Percentiles rank a stretch among this genome's conserved stretches.
Conservation (phyloP, 768 basidiomycete species). For the Paxillus involutus region DNA sequence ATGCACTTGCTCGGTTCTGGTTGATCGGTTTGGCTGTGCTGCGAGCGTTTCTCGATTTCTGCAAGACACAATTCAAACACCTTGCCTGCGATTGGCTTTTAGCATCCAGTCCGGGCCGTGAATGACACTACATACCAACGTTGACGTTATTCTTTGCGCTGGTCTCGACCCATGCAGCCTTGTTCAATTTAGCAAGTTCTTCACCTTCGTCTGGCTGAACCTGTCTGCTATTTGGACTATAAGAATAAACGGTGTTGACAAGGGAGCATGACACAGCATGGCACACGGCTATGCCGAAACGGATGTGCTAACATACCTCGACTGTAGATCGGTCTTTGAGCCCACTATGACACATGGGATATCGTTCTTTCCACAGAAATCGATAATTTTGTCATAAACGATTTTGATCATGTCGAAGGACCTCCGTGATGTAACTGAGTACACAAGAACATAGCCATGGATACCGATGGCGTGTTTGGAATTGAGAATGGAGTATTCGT, state of each 20-base stretch:
- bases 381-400: constrained; percentile 90
- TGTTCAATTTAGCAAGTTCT: constrained; percentile 66
- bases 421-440: constrained; percentile 84
- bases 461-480: constrained; percentile 95
- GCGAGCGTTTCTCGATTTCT: constrained; percentile 78
- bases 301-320: constrained; percentile 52
- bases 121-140: constrained; percentile 65
- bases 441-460: constrained; percentile 96
- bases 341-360: constrained; percentile 95
- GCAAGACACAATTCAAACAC: constrained; percentile 83
- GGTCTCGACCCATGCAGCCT: constrained; percentile 84
- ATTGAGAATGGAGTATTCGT: constrained; percentile 94
- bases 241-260: constrained; percentile 25
- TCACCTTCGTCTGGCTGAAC: constrained; percentile 74
- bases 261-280: constrained; percentile 9
- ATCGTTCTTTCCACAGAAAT: constrained; percentile 79
- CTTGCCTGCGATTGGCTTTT: constrained; percentile 46
- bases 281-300: constrained; percentile 7
- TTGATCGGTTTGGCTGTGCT: constrained; percentile 46
- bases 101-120: constrained; percentile 1
- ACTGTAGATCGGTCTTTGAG: constrained; percentile 82
- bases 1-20: constrained; percentile 45
- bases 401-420: constrained; percentile 96
- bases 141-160: constrained; percentile 87
- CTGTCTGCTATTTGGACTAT: constrained; percentile 55